These are phyloP conservation scores for Malus fusca DNA, from an alignment of 306 rosid species.

Conservation along the genomic window DNA sequence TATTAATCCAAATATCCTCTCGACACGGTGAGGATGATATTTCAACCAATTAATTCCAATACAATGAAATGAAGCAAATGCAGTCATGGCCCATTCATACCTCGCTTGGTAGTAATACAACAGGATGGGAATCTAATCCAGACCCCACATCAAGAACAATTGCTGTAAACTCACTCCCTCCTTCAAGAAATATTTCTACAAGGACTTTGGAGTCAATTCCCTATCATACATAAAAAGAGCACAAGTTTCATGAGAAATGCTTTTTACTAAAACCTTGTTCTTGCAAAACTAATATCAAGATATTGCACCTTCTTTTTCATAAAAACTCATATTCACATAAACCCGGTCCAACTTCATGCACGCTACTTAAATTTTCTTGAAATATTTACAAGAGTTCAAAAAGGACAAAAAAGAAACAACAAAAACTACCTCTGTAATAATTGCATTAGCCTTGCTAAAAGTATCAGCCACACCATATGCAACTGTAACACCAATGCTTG, in stretches of 20 bases:
- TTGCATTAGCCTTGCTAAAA: conserved; percentile 54
- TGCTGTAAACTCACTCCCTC: conserved; percentile 94
- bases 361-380: neutral
- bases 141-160: conserved; percentile 90
- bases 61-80: conserved; percentile 9
- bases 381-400: neutral
- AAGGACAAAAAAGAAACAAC: neutral
- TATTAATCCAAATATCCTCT: conserved; percentile 9
- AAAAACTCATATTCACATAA: neutral
- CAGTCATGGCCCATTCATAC: conserved; percentile 26
- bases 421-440: conserved; percentile 59
- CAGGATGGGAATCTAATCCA: conserved; percentile 64
- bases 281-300: conserved; percentile 1
- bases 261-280: neutral
- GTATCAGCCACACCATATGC: conserved; percentile 87
- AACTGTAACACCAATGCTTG: conserved; percentile 88
- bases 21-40: neutral
- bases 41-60: neutral
- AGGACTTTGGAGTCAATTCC: conserved; percentile 80
- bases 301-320: neutral
- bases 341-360: neutral
- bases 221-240: conserved; percentile 36
- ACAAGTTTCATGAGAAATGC: conserved; percentile 6
- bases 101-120: conserved; percentile 88
- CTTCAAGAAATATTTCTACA: conserved; percentile 83